phyloP scores from a whole-genome alignment of 176 grass and related monocot genomes.

The Oryza meridionalis region DNA sequence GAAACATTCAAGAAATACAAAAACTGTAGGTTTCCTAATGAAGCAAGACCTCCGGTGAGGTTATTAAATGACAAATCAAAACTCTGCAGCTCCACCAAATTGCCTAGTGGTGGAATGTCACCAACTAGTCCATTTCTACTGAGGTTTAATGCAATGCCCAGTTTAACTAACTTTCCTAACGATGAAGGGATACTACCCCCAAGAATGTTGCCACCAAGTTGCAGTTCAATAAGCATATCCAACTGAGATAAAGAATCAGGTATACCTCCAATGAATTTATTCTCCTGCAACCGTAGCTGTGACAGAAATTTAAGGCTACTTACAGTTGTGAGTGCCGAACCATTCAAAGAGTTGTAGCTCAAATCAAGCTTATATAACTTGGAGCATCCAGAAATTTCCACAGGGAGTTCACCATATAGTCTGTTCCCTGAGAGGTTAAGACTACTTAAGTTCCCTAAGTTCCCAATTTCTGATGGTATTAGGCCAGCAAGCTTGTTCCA shows the following conservation, averaged over 20 bases:
- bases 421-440: slow-evolving; percentile 67
- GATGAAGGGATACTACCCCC: slow-evolving; percentile 64
- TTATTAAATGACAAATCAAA: slow-evolving; percentile 81
- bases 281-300: slow-evolving; percentile 60
- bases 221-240: slow-evolving; percentile 60
- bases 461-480: slow-evolving; percentile 59
- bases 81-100: slow-evolving; percentile 39
- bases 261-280: slow-evolving; percentile 65
- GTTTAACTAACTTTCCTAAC: slow-evolving; percentile 52
- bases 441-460: slow-evolving; percentile 45
- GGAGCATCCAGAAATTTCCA: slow-evolving; percentile 62
- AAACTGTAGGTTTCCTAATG: slow-evolving; percentile 47
- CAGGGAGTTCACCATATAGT: slow-evolving; percentile 56
- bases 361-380: slow-evolving; percentile 62
- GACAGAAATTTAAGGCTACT: slow-evolving; percentile 55
- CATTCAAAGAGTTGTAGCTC: slow-evolving; percentile 83
- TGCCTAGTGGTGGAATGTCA: slow-evolving; percentile 45
- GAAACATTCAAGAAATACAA: slow-evolving; percentile 61
- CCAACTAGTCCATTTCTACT: slow-evolving; percentile 57
- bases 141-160: slow-evolving; percentile 64
- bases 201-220: slow-evolving; percentile 76
- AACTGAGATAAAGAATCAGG: slow-evolving; percentile 55
- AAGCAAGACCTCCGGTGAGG: slow-evolving; percentile 50
- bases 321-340: slow-evolving; percentile 46
- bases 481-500: slow-evolving; percentile 55